A percentile compares a stretch with the other conserved stretches of the same genome.
Evolutionary conservation across 208 protist genomes (phyloP).

Genomic region (Trichomonas tenax): DNA sequence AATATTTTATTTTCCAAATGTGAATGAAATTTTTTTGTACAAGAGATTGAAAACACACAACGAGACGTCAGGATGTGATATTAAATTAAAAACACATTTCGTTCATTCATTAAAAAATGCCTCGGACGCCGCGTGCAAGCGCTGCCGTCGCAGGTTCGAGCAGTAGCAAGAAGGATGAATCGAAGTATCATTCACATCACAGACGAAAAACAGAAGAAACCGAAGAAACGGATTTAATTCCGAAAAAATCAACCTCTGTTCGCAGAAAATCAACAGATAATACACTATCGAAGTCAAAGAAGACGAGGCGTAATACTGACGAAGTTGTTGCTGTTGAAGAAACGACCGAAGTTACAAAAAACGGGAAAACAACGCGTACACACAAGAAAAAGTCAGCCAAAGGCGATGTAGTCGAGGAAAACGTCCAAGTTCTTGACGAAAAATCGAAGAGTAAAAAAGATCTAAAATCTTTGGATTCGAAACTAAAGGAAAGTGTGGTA

Average conservation of each 20-base stretch:
- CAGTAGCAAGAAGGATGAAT: not conserved
- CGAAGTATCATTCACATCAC: not conserved
- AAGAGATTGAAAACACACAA: no score
- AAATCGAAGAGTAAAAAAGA: not conserved
- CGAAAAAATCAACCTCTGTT: not conserved
- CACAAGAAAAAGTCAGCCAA: not conserved
- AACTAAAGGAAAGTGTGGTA: not conserved
- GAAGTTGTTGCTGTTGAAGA: not conserved
- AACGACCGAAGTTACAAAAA: not conserved
- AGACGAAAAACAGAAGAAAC: not conserved
- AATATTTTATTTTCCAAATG: no score
- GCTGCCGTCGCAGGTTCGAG: not conserved
- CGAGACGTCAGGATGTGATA: no score
- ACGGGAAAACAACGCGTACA: not conserved
- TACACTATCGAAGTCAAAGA: not conserved
- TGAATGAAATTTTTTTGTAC: no score
- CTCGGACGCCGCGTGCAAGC: not conserved
- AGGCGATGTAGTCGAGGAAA: not conserved
- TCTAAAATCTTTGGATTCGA: not conserved
- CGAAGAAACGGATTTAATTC: not conserved
- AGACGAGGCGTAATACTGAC: not conserved
- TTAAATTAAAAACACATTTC: no score
- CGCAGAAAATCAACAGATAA: not conserved
- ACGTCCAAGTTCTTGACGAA: not conserved
- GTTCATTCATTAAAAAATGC: no score